Conservation (phyloP, 1,139 yeast genomes). For the Candida glucosophila region DNA sequence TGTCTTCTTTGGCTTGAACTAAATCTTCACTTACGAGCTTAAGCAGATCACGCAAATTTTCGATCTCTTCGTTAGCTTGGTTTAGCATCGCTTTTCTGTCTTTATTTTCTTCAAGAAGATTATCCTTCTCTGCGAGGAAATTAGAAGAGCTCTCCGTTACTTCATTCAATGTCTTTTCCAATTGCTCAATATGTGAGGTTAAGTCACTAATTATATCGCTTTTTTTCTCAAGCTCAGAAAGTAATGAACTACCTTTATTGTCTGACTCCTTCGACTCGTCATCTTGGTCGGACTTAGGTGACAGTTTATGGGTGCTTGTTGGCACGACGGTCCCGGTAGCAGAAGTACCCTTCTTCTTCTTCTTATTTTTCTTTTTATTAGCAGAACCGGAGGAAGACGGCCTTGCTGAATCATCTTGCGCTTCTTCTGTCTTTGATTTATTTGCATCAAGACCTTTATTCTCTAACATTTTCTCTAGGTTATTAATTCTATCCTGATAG, state of each 20-base stretch:
- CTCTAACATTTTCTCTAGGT: constrained; percentile 1
- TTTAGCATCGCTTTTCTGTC: constrained; percentile 13
- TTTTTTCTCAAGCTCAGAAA: too few relatives aligned
- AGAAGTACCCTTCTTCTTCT: constrained; percentile 6
- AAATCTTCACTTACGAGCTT: constrained; percentile 68
- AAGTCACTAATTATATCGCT: too few relatives aligned
- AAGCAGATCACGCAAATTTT: constrained; percentile 60
- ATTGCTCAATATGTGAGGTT: too few relatives aligned
- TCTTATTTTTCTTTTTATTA: constrained; percentile 9
- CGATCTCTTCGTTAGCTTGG: constrained; percentile 43
- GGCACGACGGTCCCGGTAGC: not conserved
- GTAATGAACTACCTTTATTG: too few relatives aligned
- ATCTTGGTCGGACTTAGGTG: too few relatives aligned
- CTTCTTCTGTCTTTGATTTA: not conserved
- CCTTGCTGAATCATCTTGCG: not conserved
- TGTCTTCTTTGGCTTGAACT: constrained; percentile 43
- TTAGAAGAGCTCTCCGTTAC: too few relatives aligned
- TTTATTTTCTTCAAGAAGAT: constrained; percentile 10
- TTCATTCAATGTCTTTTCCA: too few relatives aligned
- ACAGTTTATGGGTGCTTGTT: not conserved
- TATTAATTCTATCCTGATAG: too few relatives aligned
- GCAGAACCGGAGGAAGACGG: not conserved
- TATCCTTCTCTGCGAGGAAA: constrained; percentile 10
- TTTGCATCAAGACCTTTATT: constrained; percentile 1
- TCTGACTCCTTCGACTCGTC: too few relatives aligned